phyloP scores from a whole-genome alignment of 2,329 filamentous ascomycete genomes.

The Pseudogymnoascus sp. region DNA sequence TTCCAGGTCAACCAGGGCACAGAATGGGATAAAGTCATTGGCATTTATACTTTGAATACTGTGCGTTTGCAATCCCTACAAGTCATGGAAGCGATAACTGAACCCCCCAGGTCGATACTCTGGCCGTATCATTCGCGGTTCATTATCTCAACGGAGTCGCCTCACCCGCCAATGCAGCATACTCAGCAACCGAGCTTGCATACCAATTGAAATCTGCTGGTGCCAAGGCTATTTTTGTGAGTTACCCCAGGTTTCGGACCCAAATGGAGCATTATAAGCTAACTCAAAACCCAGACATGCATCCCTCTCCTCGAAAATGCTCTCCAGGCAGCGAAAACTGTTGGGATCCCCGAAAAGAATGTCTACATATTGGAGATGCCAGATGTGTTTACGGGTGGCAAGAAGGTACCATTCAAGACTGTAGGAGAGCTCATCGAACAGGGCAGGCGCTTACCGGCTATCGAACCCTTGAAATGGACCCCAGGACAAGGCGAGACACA shows the following conservation, averaged over 20 bases:
- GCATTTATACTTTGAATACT: conserved; percentile 66
- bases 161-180: conserved; percentile 67
- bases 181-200: conserved; percentile 59
- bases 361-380: conserved; percentile 63
- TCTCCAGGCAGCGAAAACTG: conserved; percentile 53
- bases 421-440: conserved; percentile 56
- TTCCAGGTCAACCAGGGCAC: conserved; percentile 59
- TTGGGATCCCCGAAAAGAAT: conserved; percentile 51
- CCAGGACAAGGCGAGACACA: conserved; percentile 56
- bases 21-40: conserved; percentile 71
- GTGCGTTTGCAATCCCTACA: conserved; percentile 34
- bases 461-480: conserved; percentile 48
- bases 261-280: neutral
- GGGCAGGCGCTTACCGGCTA: conserved; percentile 43
- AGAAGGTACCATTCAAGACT: conserved; percentile 47
- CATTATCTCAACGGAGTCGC: conserved; percentile 64
- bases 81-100: neutral
- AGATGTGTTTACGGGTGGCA: conserved; percentile 27
- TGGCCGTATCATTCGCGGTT: conserved; percentile 64
- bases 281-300: conserved; percentile 42
- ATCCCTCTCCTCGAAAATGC: conserved; percentile 57
- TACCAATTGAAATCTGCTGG: conserved; percentile 64
- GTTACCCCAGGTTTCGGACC: neutral
- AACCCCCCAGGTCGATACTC: conserved; percentile 54
- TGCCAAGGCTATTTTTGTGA: conserved; percentile 55